These are phyloP conservation scores for Nigrograna mackinnonii DNA, from an alignment of 2,329 filamentous ascomycete species.

Conservation along the genomic window DNA sequence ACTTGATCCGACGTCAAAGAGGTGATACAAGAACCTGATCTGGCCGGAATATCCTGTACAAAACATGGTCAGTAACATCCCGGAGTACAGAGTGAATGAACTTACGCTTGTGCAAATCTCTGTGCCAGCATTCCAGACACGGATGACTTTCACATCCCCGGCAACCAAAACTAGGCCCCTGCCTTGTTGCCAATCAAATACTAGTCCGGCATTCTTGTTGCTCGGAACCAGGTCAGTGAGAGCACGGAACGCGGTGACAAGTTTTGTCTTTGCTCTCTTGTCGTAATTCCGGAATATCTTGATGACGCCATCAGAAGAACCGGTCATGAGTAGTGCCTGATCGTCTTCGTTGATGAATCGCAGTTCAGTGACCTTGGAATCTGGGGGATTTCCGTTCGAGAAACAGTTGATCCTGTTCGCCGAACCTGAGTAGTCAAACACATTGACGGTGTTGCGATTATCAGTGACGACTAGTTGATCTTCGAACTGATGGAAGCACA, in stretches of 20 bases:
- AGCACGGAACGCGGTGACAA: conserved; percentile 89
- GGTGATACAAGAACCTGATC: conserved; percentile 93
- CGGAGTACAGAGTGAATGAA: conserved; percentile 6
- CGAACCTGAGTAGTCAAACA: conserved; percentile 74
- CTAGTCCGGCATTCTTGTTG: conserved; percentile 91
- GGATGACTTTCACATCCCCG: conserved; percentile 91
- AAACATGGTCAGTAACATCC: conserved; percentile 6
- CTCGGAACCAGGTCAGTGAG: conserved; percentile 92
- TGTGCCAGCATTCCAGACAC: conserved; percentile 92
- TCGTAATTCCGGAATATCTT: conserved; percentile 95
- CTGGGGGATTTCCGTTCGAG: conserved; percentile 89
- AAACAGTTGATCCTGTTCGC: conserved; percentile 81
- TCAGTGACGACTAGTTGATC: conserved; percentile 93
- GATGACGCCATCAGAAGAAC: conserved; percentile 91
- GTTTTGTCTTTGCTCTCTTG: conserved; percentile 71
- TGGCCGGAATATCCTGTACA: conserved; percentile 83
- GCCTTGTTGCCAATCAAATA: conserved; percentile 99
- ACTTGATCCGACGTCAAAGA: conserved; percentile 97
- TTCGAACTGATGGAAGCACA: conserved; percentile 98
- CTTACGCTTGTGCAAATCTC: conserved; percentile 81
- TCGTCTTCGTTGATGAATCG: conserved; percentile 99
- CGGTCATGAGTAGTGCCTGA: conserved; percentile 90
- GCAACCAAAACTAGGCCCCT: conserved; percentile 93
- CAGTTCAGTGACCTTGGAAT: conserved; percentile 91
- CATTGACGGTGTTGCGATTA: conserved; percentile 81